Evolutionary conservation across 2,329 filamentous ascomycete genomes (phyloP).

Genomic region (Intubia oerlemansii): DNA sequence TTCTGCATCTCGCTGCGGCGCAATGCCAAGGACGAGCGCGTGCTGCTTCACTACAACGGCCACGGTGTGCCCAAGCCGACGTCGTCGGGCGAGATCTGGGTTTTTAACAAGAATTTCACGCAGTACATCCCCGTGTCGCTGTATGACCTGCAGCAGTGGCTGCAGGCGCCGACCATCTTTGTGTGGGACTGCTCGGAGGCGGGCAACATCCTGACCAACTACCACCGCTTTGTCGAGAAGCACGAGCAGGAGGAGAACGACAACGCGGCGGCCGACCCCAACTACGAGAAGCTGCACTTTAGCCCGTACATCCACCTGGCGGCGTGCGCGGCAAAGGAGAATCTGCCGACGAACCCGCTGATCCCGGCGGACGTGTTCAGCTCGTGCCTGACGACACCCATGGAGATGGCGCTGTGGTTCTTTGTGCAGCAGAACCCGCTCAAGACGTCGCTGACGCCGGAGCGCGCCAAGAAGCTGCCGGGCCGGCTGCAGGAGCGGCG

Average conservation of each 20-base stretch:
- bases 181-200: conserved; percentile 97
- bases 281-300: conserved; percentile 56
- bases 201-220: conserved; percentile 87
- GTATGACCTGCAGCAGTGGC: conserved; percentile 88
- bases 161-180: conserved; percentile 85
- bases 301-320: conserved; percentile 69
- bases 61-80: conserved; percentile 94
- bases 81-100: conserved; percentile 92
- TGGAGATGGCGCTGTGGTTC: conserved; percentile 91
- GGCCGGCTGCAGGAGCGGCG: conserved; percentile 81
- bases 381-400: conserved; percentile 85
- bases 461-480: conserved; percentile 73
- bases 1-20: conserved; percentile 78
- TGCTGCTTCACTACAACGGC: conserved; percentile 97
- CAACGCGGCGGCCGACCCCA: conserved; percentile 52
- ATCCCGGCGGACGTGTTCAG: conserved; percentile 92
- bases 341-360: conserved; percentile 81
- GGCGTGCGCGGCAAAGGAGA: conserved; percentile 77
- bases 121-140: conserved; percentile 96
- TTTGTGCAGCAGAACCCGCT: conserved; percentile 85
- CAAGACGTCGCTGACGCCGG: conserved; percentile 46
- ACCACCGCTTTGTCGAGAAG: conserved; percentile 84
- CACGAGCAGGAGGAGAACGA: conserved; percentile 80
- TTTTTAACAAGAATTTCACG: conserved; percentile 97
- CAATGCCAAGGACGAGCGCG: conserved; percentile 87